Conservation (phyloP, 2,329 filamentous ascomycete species). For the Colletotrichum cereale region DNA sequence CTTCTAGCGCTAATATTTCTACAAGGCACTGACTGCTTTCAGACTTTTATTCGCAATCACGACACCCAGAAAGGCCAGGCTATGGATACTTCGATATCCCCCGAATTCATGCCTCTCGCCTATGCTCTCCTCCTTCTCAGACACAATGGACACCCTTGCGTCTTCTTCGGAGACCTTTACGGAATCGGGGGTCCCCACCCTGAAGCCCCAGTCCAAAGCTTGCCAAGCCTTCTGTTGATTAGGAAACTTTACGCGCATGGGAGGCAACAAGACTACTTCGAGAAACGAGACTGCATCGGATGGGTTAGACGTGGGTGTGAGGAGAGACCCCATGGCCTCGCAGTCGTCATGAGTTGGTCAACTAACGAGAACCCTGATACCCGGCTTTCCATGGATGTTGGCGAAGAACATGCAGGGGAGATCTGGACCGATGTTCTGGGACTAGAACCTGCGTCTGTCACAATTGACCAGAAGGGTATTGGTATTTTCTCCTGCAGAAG, state of each 20-base stretch:
- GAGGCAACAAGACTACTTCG: constrained; percentile 31
- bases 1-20: too few relatives aligned
- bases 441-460: neutral
- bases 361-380: constrained; percentile 8
- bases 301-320: constrained; percentile 29
- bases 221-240: constrained; percentile 25
- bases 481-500: constrained; percentile 21
- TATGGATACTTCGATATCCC: constrained; percentile 33
- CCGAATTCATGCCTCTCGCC: constrained; percentile 26
- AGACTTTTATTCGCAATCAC: constrained; percentile 39
- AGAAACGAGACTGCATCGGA: constrained; percentile 25
- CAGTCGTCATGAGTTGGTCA: constrained; percentile 32
- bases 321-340: constrained; percentile 27
- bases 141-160: constrained; percentile 32
- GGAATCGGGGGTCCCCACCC: constrained; percentile 19
- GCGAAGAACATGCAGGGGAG: constrained; percentile 19
- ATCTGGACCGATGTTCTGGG: constrained; percentile 31
- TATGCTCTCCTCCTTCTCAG: constrained; percentile 32
- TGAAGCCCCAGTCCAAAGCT: constrained; percentile 8
- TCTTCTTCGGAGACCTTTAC: constrained; percentile 37
- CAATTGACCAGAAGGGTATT: constrained; percentile 23
- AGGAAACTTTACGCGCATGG: constrained; percentile 32
- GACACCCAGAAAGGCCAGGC: constrained; percentile 37
- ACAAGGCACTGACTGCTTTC: neutral
- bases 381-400: constrained; percentile 29